Base-by-base conservation (phyloP, 2,329 filamentous ascomycete species). In the Trichophyton benhamiae region DNA sequence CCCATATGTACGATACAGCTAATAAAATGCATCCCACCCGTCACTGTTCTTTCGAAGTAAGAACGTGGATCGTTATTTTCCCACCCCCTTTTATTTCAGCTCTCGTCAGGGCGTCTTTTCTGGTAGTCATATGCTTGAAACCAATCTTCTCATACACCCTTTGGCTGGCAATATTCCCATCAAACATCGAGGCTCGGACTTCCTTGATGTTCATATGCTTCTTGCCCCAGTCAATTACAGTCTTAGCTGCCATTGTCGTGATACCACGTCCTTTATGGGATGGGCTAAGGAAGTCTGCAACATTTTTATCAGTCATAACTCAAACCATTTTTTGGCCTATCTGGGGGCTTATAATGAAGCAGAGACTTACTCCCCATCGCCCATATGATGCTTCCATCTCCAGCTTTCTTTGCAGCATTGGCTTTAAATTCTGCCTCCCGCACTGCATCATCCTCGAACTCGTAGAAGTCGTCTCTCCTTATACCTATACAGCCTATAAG, bases 91-190 rank as follows among this genome's bases (percentile, higher is more conserved):
- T 62, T 30, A n/a, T 27, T 9, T 61, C 62, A 20, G 44, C 57
- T 22, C 59, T 33, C 3, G 27, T 15, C 17, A 53, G 17, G 3
- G 42, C 62, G 36, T 62, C 60, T 20, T 60, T 44, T 6, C 44
- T 38, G 7, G 44, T 53, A 1, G 55, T 22, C 3, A 52, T 13
- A 25, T 49, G 42, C 13, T 22, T 22, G 44, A 63, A 63, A 4
- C 60, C 62, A 17, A 52, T 62, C 33, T 63, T 63, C 42, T 61
- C 60, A 36, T 61, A 62, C 2, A 63, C 62, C 6, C 60, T 57
- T 36, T 57, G 55, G 22, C 62, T 63, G 17, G 57, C 62, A 27
- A 63, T 60, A 17, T 63, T 63, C 3, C 53, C 60, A 36, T 30
- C 49, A 8, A n/a, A 17, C 27, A 59, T 55, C 33, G 44, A 27